Percentiles rank a stretch among this genome's conserved stretches.
Evolutionary conservation across 805 yeast species (phyloP).

Genomic region (Starmerella stellata): DNA sequence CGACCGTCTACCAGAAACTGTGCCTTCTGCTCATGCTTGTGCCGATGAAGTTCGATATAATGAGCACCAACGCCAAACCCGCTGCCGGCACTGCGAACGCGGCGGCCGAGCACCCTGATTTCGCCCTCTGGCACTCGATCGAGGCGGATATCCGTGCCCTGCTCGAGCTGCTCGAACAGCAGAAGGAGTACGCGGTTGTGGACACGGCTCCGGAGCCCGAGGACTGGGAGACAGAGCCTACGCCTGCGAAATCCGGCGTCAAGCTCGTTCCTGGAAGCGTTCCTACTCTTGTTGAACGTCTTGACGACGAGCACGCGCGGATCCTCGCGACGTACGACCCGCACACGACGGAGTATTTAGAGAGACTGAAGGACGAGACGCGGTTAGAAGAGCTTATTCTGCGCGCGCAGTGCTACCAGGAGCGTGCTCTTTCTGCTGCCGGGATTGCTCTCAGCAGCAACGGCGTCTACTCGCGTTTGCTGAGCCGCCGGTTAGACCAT

Average conservation of each 20-base stretch:
- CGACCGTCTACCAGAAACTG: conserved; percentile 57
- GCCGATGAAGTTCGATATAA: conserved; percentile 73
- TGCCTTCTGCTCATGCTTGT: conserved; percentile 62
- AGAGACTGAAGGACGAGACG: conserved; percentile 75
- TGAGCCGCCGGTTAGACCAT: conserved; percentile 75
- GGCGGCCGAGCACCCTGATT: conserved; percentile 10
- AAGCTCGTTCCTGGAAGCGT: conserved; percentile 67
- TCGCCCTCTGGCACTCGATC: conserved; percentile 44
- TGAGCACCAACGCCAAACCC: conserved; percentile 39
- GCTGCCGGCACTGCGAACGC: conserved; percentile 47
- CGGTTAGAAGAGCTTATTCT: conserved; percentile 56
- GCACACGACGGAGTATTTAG: conserved; percentile 83
- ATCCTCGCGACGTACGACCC: conserved; percentile 83
- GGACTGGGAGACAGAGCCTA: conserved; percentile 46
- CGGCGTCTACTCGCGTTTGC: conserved; percentile 41
- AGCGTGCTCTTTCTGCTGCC: conserved; percentile 27
- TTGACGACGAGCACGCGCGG: conserved; percentile 83
- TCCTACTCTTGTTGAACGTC: conserved; percentile 71
- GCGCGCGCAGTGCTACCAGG: conserved; percentile 74
- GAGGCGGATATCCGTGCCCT: conserved; percentile 43
- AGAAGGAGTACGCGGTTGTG: conserved; percentile 45
- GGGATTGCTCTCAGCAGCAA: conserved; percentile 19
- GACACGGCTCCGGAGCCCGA: conserved; percentile 74
- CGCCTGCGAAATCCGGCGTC: conserved; percentile 41
- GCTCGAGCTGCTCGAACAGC: conserved; percentile 49